These are phyloP conservation scores for Aspergillus carlsbadensis DNA, from an alignment of 495 filamentous ascomycete genomes.

Conservation along the genomic window DNA sequence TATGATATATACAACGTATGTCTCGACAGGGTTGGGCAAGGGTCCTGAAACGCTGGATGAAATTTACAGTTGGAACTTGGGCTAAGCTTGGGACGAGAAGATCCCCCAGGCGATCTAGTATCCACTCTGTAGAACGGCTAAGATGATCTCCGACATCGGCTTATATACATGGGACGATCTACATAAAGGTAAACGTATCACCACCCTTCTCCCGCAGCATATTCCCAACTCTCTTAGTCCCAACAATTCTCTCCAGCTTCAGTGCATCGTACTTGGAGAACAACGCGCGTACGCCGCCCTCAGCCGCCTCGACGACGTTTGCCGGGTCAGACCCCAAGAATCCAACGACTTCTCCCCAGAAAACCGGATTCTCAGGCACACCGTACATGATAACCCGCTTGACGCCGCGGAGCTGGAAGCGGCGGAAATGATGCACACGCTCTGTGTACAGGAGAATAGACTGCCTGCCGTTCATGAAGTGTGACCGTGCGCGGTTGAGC, in stretches of 20 bases:
- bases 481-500: slow-evolving; percentile 76
- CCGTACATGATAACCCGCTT: slow-evolving; percentile 80
- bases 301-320: slow-evolving; percentile 36
- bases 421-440: slow-evolving; percentile 89
- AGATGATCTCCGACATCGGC: background rate
- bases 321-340: slow-evolving; percentile 55
- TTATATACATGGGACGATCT: slow-evolving; percentile 8
- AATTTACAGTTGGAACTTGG: too few relatives aligned
- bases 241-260: slow-evolving; percentile 87
- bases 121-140: background rate
- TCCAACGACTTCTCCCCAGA: slow-evolving; percentile 85
- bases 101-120: too few relatives aligned
- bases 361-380: slow-evolving; percentile 81
- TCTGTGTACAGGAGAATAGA: slow-evolving; percentile 87
- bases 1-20: too few relatives aligned
- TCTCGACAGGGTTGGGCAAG: too few relatives aligned
- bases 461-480: slow-evolving; percentile 81
- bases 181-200: slow-evolving; percentile 75
- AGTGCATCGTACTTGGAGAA: slow-evolving; percentile 89
- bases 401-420: slow-evolving; percentile 78
- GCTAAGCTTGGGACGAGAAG: too few relatives aligned
- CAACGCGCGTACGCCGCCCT: slow-evolving; percentile 59
- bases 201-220: slow-evolving; percentile 75
- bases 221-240: slow-evolving; percentile 64
- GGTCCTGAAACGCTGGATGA: too few relatives aligned